Base-by-base conservation (phyloP, 768 basidiomycete species). In the Thelephora ganbajun region DNA sequence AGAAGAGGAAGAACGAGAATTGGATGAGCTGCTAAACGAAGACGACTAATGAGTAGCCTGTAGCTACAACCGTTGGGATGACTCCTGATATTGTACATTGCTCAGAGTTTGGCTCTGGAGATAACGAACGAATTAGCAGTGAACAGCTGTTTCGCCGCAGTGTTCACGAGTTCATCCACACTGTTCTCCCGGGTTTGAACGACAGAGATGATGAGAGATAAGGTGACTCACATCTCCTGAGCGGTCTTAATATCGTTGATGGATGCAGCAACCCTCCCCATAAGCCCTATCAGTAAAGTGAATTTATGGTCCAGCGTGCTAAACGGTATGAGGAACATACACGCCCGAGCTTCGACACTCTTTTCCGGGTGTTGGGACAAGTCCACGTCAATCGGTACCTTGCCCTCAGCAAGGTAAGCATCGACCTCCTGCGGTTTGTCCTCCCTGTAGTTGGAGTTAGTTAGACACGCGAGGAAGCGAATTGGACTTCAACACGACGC, bases 1-100 rank as follows among this genome's bases (percentile, higher is more conserved):
- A 9, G 88, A 83, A 56, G 93, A 94, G 46, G 93, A 96, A 63
- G 90, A 92, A 56, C 71, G 77, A 18, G 91, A 96, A 61, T 68
- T 97, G 18, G 91, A 80, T 34, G 90, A 91, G 57, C 62, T 96
- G 34, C 74, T 84, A 73, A 69, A 60, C 35, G 59, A n/a, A n/a
- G n/a, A 59, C 3, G 57, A 60, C 33, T 48, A 23, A 48, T n/a
- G 13, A 39, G 11, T 4, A 9, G 26, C 4, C 9, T 9, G 26
- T 30, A 9, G 9, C 4, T 9, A 9, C 9, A 30, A 30, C 26
- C 26, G 9, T 9, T 30, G 26, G 4, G 26, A 30, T 9, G 26
- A 30, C 9, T 30, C 9, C 26, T 30, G 26, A 30, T 30, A 30
- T 9, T 41, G 39, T 14, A 41, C 39, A 14, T 18, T 2, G 39